Evolutionary conservation across 2,329 filamentous ascomycete species (phyloP).

Genomic region (Thelonectria blattea): DNA sequence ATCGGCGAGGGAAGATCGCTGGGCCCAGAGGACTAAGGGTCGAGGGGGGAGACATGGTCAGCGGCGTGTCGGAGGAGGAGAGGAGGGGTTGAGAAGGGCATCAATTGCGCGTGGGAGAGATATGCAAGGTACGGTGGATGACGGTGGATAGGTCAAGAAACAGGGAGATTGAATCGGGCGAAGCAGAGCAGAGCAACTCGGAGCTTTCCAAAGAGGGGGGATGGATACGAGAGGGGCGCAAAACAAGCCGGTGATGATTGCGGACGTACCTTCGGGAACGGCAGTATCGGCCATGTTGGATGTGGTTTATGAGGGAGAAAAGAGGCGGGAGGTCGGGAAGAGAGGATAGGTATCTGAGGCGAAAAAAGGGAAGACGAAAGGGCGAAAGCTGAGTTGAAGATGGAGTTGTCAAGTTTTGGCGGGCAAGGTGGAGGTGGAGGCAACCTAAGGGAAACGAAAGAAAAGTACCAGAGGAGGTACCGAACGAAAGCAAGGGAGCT

Average conservation of each 20-base stretch:
- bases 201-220: conserved; percentile 3
- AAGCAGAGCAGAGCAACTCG: background rate
- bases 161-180: background rate
- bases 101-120: background rate
- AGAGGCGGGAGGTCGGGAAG: background rate
- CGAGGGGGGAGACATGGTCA: conserved; percentile 14
- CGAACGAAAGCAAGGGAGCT: background rate
- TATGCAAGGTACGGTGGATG: background rate
- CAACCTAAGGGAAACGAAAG: background rate
- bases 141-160: background rate
- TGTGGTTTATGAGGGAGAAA: conserved; percentile 7
- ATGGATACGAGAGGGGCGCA: background rate
- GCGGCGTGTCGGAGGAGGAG: conserved; percentile 5
- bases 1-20: conserved; percentile 85
- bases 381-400: conserved; percentile 20
- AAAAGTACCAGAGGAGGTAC: no score
- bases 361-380: conserved; percentile 24
- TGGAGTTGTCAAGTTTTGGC: conserved; percentile 36
- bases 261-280: conserved; percentile 48
- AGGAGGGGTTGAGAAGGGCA: background rate
- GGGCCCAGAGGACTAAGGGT: conserved; percentile 87
- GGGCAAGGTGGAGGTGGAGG: conserved; percentile 30
- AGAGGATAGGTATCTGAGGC: conserved; percentile 35
- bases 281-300: conserved; percentile 33
- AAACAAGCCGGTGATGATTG: conserved; percentile 2